These are phyloP conservation scores for Phascolomyces articulosus DNA, from an alignment of 371 early-diverging fungal species.

Conservation along the genomic window DNA sequence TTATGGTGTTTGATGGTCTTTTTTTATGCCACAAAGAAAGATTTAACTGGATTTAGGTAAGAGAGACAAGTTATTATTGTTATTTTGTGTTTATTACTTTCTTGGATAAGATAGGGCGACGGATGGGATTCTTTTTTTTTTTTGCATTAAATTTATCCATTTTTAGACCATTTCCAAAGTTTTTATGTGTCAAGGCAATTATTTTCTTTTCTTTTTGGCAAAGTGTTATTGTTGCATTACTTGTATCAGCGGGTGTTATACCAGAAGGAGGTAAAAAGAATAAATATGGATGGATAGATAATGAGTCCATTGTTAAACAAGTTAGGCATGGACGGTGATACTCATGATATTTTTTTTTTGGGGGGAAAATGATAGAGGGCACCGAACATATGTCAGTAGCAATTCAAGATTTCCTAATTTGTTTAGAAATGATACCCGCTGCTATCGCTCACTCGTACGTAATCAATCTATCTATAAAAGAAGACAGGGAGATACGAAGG, in stretches of 20 bases:
- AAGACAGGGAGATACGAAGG: too few species aligned
- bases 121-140: too few species aligned
- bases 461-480: neutral
- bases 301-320: too few species aligned
- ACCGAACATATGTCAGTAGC: slow-evolving; percentile 82
- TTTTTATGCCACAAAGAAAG: slow-evolving; percentile 83
- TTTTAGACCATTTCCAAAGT: slow-evolving; percentile 87
- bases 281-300: neutral
- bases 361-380: slow-evolving; percentile 10
- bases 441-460: slow-evolving; percentile 81
- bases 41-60: slow-evolving; percentile 80
- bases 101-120: too few species aligned
- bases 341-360: neutral
- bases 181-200: slow-evolving; percentile 92
- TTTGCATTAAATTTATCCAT: neutral
- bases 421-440: slow-evolving; percentile 90
- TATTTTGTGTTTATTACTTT: too few species aligned
- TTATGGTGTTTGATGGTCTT: slow-evolving; percentile 91
- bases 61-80: too few species aligned
- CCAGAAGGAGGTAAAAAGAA: slow-evolving; percentile 54
- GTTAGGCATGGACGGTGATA: too few species aligned
- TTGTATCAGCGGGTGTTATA: slow-evolving; percentile 78
- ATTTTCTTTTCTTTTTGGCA: slow-evolving; percentile 98
- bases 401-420: slow-evolving; percentile 92
- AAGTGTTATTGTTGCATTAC: slow-evolving; percentile 83